Percentiles rank a stretch among this genome's conserved stretches.
phyloP scores from a whole-genome alignment of 352 stramenopile species.

The Phytophthora europaea region DNA sequence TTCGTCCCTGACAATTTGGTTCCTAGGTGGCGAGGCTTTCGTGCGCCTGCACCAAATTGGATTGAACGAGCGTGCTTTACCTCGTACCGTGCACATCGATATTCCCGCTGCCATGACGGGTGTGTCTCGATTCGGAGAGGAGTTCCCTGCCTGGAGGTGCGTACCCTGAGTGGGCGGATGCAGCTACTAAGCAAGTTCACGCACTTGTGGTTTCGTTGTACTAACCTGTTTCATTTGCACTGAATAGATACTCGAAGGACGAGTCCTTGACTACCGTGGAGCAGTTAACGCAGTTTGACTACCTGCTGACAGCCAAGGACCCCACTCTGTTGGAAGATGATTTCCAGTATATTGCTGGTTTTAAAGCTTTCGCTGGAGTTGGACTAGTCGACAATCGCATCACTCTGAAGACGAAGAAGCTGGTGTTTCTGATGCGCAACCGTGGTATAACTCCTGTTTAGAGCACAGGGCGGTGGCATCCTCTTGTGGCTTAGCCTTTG shows the following conservation, averaged over 20 bases:
- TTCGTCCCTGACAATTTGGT: slow-evolving; percentile 9
- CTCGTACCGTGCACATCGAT: slow-evolving; percentile 91
- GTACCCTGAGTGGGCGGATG: slow-evolving; percentile 5
- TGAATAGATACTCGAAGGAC: slow-evolving; percentile 80
- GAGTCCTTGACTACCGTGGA: slow-evolving; percentile 60
- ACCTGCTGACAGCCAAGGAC: slow-evolving; percentile 63
- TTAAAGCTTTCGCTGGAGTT: slow-evolving; percentile 64
- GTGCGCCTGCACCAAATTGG: slow-evolving; percentile 63
- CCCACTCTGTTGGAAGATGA: slow-evolving; percentile 41
- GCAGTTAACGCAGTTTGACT: slow-evolving; percentile 68
- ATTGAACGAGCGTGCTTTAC: slow-evolving; percentile 35
- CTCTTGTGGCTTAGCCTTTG: too few species aligned
- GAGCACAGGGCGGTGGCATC: too few species aligned
- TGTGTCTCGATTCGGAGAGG: slow-evolving; percentile 91
- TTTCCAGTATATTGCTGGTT: slow-evolving; percentile 61
- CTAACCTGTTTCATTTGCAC: background rate
- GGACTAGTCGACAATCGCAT: slow-evolving; percentile 43
- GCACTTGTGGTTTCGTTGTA: background rate
- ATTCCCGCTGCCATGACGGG: slow-evolving; percentile 96
- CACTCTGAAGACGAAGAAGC: slow-evolving; percentile 57
- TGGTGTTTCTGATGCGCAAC: slow-evolving; percentile 73
- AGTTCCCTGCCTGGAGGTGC: slow-evolving; percentile 79
- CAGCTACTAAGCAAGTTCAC: background rate
- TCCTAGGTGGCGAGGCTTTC: slow-evolving; percentile 77
- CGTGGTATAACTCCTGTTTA: slow-evolving; percentile 17